A percentile compares a stretch with the other conserved stretches of the same genome.
Evolutionary conservation across 768 basidiomycete species (phyloP).

Genomic region (Xanthoconium stramineum): DNA sequence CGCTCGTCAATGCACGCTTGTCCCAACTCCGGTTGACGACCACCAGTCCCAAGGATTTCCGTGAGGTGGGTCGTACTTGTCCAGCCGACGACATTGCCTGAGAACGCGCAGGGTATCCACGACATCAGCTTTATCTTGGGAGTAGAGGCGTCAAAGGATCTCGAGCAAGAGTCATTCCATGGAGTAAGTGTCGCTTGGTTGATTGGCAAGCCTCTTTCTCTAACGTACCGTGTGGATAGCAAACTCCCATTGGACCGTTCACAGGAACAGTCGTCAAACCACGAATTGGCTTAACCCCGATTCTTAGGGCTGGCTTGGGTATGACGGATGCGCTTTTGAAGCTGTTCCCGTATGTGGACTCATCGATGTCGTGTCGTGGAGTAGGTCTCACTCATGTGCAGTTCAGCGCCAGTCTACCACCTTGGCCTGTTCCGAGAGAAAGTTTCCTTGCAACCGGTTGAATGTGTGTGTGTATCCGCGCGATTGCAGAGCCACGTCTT

Average conservation of each 20-base stretch:
- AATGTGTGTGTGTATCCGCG: conserved; percentile 55
- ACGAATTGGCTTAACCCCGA: conserved; percentile 82
- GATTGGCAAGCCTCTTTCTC: neutral
- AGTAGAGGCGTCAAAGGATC: conserved; percentile 73
- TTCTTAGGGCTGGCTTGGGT: conserved; percentile 88
- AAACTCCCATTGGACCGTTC: conserved; percentile 79
- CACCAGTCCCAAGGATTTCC: conserved; percentile 71
- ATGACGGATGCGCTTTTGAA: conserved; percentile 88
- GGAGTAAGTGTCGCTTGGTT: conserved; percentile 47
- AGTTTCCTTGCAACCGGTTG: conserved; percentile 82
- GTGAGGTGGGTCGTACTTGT: conserved; percentile 51
- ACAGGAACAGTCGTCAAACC: conserved; percentile 73
- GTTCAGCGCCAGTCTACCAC: conserved; percentile 84
- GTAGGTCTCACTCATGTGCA: conserved; percentile 23
- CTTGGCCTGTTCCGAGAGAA: conserved; percentile 89
- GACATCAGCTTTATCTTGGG: conserved; percentile 76
- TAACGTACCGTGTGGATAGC: conserved; percentile 35
- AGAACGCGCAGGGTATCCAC: conserved; percentile 58
- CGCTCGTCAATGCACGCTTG: conserved; percentile 68
- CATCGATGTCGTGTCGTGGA: neutral
- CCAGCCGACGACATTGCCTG: neutral
- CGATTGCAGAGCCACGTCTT: neutral
- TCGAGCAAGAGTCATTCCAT: conserved; percentile 60
- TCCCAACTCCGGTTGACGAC: conserved; percentile 63
- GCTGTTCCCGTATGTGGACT: conserved; percentile 70